Base-by-base conservation (phyloP, 345 rosid genomes). In the Corymbia maculata region DNA sequence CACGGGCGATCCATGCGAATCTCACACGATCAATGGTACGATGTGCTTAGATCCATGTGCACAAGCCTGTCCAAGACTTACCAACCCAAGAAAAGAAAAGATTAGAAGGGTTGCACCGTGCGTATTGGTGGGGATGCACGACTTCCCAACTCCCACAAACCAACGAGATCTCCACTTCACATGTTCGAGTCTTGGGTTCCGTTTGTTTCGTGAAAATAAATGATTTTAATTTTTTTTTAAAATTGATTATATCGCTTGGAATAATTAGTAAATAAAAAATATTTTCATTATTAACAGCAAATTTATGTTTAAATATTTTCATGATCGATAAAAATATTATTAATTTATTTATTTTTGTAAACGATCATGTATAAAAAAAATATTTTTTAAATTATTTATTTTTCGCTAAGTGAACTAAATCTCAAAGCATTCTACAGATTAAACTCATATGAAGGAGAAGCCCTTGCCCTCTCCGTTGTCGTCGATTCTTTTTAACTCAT, bases 291-390 rank as follows among this genome's bases (percentile, higher is more conserved):
- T 55, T 0, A 0, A 9, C 22, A 21, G 21, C 0, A 36, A 22
- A 21, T 9, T 4, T 55, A 0, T 55, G 24, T 55, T 55, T 22
- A 22, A 55, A 22, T 22, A 4, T 55, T 55, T 8, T 22, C 0
- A 1, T 55, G 6, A 2, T 21, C 0, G 12, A 55, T 55, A 2
- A 0, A 9, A 55, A 22, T 55, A 9, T 21, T 55, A 21, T 55
- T 55, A 55, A 9, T 22, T 21, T 21, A 55, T 22, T 55, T 6
- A 55, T 22, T 55, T 17, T 55, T 55, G 9, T 55, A 55, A 4
- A 12, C 0, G 1, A 55, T 22, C 24, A 0, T 55, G 8, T 9
- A 21, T 55, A 22, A 22, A 21, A 17, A 9, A 22, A 55, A 55
- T 22, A 0, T 22, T 55, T 55, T 8, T 21, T 28, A 55, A 55